Percentiles rank a stretch among this genome's conserved stretches.
These are phyloP conservation scores for Mycena pura DNA, from an alignment of 768 basidiomycete species.

Conservation along the genomic window DNA sequence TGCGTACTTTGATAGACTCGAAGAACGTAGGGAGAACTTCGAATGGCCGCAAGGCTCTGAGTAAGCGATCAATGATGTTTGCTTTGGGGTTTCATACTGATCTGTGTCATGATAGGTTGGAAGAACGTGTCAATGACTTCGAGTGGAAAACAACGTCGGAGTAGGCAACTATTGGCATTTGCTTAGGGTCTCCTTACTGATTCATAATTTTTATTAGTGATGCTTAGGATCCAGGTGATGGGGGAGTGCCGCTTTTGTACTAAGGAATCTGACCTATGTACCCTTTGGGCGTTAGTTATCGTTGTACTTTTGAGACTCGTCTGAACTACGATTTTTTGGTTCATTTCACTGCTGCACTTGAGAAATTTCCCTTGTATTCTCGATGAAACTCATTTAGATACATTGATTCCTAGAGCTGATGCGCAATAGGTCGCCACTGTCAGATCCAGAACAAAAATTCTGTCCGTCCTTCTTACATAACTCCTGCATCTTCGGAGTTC, in stretches of 20 bases:
- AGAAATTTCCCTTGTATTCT: too few relatives aligned
- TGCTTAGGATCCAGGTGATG: background rate
- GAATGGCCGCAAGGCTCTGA: background rate
- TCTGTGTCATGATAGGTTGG: background rate
- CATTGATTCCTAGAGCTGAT: too few relatives aligned
- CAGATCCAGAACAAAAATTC: too few relatives aligned
- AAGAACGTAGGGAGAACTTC: background rate
- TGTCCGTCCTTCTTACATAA: too few relatives aligned
- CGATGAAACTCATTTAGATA: too few relatives aligned
- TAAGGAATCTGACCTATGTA: background rate
- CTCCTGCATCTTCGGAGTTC: too few relatives aligned
- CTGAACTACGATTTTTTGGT: background rate
- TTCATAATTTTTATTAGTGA: background rate
- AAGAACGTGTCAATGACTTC: background rate
- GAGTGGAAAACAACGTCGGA: background rate
- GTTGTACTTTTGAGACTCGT: background rate
- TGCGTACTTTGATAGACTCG: background rate
- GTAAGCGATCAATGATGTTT: background rate
- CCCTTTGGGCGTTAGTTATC: too few relatives aligned
- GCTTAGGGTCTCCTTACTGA: background rate
- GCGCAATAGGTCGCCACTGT: too few relatives aligned
- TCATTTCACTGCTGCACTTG: too few relatives aligned
- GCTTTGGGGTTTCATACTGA: background rate
- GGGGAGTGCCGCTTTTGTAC: background rate
- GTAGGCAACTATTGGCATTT: background rate